Conservation (phyloP, 2,329 filamentous ascomycete genomes). For the Xylaria polymorpha region DNA sequence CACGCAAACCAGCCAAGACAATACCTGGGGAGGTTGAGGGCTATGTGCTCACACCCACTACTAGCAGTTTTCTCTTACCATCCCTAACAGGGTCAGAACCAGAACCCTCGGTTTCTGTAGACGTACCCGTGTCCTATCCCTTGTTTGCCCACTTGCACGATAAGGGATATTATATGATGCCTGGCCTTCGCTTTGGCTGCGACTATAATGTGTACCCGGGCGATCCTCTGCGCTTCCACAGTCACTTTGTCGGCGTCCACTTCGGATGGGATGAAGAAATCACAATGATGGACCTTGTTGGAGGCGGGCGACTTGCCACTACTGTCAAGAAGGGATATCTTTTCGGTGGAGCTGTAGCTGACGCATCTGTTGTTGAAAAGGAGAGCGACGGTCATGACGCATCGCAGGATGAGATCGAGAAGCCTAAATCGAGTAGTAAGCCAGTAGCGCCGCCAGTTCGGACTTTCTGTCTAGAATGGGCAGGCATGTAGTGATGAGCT, state of each 20-base stretch:
- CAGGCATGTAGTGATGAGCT: conserved; percentile 42
- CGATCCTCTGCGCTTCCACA: conserved; percentile 93
- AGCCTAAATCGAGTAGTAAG: not conserved
- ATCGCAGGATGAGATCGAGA: not conserved
- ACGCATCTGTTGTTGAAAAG: not conserved
- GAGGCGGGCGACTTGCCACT: conserved; percentile 87
- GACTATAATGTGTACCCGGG: conserved; percentile 96
- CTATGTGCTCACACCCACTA: conserved; percentile 54
- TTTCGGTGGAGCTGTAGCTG: conserved; percentile 71
- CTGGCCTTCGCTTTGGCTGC: conserved; percentile 92
- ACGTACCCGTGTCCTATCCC: conserved; percentile 69
- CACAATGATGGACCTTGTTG: conserved; percentile 84
- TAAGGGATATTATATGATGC: conserved; percentile 86
- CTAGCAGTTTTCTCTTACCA: conserved; percentile 51
- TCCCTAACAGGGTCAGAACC: conserved; percentile 11
- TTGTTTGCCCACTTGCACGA: conserved; percentile 84
- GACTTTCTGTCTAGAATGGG: conserved; percentile 45
- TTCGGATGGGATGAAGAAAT: conserved; percentile 90
- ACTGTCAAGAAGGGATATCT: conserved; percentile 97
- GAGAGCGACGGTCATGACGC: not conserved
- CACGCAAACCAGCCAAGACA: conserved; percentile 19
- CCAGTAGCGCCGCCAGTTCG: conserved; percentile 36
- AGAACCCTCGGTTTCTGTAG: conserved; percentile 35
- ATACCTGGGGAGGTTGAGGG: conserved; percentile 34
- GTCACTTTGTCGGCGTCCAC: conserved; percentile 89